Conservation (phyloP, 2,329 filamentous ascomycete genomes). For the Exserohilum turcica region DNA sequence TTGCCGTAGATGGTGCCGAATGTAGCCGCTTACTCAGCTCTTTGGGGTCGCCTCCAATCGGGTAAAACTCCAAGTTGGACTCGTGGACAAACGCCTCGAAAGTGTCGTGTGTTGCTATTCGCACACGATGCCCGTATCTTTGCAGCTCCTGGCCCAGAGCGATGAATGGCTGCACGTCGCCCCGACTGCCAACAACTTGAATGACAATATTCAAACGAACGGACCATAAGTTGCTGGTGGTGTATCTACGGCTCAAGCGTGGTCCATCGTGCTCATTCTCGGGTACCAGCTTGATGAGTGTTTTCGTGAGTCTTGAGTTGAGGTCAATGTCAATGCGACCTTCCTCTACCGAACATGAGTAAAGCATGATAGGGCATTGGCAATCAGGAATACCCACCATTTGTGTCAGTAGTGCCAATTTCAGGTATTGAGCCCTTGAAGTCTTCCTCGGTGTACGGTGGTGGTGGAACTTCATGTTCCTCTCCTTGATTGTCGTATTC, state of each 20-base stretch:
- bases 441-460: conserved; percentile 5
- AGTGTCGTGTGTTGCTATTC: conserved; percentile 31
- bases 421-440: conserved; percentile 8
- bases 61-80: conserved; percentile 44
- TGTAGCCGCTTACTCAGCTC: conserved; percentile 37
- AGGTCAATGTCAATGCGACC: conserved; percentile 36
- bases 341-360: conserved; percentile 20
- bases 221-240: background rate
- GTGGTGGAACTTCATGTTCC: background rate
- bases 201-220: conserved; percentile 58
- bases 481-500: conserved; percentile 5
- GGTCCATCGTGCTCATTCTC: conserved; percentile 8
- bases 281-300: conserved; percentile 27
- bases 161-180: conserved; percentile 65
- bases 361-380: background rate
- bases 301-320: conserved; percentile 25
- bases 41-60: conserved; percentile 40
- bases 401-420: conserved; percentile 20
- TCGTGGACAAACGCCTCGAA: conserved; percentile 21
- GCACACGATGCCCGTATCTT: conserved; percentile 32
- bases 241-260: conserved; percentile 4
- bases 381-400: background rate
- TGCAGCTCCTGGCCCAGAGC: conserved; percentile 59
- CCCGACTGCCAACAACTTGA: conserved; percentile 59
- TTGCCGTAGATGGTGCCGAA: no score